Conservation (phyloP, 2,329 filamentous ascomycete genomes). For the Diaporthe batatas region DNA sequence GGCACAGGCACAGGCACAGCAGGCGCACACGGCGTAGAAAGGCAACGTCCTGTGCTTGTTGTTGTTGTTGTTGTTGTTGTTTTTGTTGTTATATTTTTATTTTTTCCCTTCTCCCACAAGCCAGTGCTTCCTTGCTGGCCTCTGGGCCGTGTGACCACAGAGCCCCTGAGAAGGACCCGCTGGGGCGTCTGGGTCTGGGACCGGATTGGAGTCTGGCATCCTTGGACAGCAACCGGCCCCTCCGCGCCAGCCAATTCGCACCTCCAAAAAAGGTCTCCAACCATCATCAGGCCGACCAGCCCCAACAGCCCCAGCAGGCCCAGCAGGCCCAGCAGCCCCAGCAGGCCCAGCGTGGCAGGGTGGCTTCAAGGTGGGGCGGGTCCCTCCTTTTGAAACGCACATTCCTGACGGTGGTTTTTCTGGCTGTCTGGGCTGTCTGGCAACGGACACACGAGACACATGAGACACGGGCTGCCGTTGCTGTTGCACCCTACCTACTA, state of each 20-base stretch:
- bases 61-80: too few species aligned
- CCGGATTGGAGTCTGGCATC: conserved; percentile 18
- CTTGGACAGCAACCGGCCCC: conserved; percentile 26
- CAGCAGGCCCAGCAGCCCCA: too few species aligned
- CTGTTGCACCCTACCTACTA: not conserved
- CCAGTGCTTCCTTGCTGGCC: conserved; percentile 14
- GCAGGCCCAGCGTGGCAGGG: not conserved
- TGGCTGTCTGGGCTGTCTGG: not conserved
- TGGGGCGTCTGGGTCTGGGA: conserved; percentile 1
- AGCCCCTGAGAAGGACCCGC: conserved; percentile 18
- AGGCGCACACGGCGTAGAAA: conserved; percentile 11
- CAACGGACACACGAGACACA: conserved; percentile 25
- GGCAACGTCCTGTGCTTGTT: not conserved
- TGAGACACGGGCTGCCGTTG: conserved; percentile 24
- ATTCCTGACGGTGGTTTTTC: conserved; percentile 35
- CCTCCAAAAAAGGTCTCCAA: not conserved
- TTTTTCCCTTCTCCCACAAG: not conserved
- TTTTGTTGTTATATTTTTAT: not conserved
- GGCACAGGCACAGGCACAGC: not conserved
- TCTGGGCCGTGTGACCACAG: conserved; percentile 24
- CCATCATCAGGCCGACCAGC: conserved; percentile 12
- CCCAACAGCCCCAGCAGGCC: too few species aligned
- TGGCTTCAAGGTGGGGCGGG: too few species aligned
- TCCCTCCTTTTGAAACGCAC: conserved; percentile 33
- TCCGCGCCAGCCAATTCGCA: conserved; percentile 14